Conservation (phyloP, 2,329 filamentous ascomycete species). For the Ascochyta koolunga region DNA sequence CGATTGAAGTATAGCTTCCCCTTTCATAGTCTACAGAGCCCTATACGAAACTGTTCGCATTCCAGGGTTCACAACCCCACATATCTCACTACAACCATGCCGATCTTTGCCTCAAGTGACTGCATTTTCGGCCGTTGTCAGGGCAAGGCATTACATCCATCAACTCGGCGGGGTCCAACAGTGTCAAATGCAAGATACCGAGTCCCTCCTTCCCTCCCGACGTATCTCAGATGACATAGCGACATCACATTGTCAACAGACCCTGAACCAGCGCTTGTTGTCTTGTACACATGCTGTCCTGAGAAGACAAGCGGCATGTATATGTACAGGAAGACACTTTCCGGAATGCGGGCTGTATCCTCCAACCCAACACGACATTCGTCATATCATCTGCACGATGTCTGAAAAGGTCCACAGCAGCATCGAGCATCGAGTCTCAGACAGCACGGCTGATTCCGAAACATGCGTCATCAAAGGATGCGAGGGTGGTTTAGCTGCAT, state of each 20-base stretch:
- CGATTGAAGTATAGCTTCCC: neutral
- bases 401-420: constrained; percentile 20
- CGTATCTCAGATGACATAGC: constrained; percentile 18
- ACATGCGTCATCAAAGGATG: constrained; percentile 26
- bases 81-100: constrained; percentile 8
- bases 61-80: constrained; percentile 12
- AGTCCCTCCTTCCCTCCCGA: constrained; percentile 12
- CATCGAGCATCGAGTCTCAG: constrained; percentile 14
- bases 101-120: neutral
- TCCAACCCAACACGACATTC: constrained; percentile 6
- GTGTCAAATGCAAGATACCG: constrained; percentile 14
- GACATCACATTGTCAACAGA: constrained; percentile 15
- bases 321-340: constrained; percentile 15
- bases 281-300: constrained; percentile 2
- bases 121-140: constrained; percentile 13
- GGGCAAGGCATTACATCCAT: constrained; percentile 1
- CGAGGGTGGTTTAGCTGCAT: constrained; percentile 32
- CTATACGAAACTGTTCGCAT: constrained; percentile 7
- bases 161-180: neutral
- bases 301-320: constrained; percentile 12
- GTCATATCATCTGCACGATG: constrained; percentile 19
- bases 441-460: constrained; percentile 29
- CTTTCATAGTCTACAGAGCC: neutral
- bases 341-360: constrained; percentile 11
- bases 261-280: constrained; percentile 9